Evolutionary conservation across 1,284 basidiomycete genomes (phyloP).

Genomic region (Phylloporus gajari): DNA sequence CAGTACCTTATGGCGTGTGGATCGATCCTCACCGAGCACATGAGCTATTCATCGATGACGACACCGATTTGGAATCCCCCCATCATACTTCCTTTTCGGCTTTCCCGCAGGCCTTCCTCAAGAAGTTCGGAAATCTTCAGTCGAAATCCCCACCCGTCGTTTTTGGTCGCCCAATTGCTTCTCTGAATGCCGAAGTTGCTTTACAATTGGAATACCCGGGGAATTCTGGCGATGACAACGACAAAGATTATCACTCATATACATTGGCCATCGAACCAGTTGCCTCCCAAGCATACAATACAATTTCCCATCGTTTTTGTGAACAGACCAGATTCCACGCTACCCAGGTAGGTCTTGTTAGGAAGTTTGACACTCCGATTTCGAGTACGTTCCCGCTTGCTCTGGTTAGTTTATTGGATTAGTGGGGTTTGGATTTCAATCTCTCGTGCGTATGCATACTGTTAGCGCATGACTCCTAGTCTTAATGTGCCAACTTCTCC

Average conservation of each 20-base stretch:
- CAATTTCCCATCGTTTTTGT: constrained; percentile 4
- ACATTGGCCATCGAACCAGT: background rate
- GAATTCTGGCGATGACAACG: too few species aligned
- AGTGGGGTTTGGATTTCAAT: too few species aligned
- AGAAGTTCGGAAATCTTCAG: background rate
- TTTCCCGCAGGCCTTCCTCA: background rate
- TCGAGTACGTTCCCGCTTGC: too few species aligned
- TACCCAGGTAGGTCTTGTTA: constrained; percentile 9
- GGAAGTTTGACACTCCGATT: too few species aligned
- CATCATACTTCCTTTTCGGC: background rate
- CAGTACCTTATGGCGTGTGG: background rate
- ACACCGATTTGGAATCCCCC: background rate
- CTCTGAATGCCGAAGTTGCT: background rate
- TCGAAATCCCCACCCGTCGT: background rate
- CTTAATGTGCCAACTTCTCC: too few species aligned
- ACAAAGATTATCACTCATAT: background rate
- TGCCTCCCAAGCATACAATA: constrained; percentile 9
- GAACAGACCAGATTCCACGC: constrained; percentile 12
- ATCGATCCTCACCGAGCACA: background rate
- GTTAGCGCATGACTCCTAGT: too few species aligned
- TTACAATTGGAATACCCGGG: too few species aligned
- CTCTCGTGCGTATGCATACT: too few species aligned
- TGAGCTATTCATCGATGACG: background rate
- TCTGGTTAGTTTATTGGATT: too few species aligned
- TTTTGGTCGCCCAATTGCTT: background rate